Percentiles rank a stretch among this genome's conserved stretches.
Conservation (phyloP, 139 green algal species). For the Mesostigma viride region DNA sequence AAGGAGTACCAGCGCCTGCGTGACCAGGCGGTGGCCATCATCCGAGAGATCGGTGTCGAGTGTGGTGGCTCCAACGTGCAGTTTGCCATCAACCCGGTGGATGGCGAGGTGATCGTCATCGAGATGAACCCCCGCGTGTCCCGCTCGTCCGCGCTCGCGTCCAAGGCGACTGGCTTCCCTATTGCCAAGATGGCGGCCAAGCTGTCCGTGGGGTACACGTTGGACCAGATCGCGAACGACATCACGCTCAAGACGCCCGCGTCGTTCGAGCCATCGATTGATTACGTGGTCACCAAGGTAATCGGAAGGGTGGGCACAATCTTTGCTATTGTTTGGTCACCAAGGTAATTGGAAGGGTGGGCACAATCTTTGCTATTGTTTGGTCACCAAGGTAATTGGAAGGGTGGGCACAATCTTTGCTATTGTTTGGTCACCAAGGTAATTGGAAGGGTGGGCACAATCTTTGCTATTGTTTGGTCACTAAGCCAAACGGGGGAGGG, state of each 20-base stretch:
- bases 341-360: too few relatives aligned
- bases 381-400: too few relatives aligned
- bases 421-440: too few relatives aligned
- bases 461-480: too few relatives aligned
- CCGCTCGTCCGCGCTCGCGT: slow-evolving; percentile 92
- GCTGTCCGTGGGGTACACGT: slow-evolving; percentile 87
- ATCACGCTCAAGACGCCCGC: slow-evolving; percentile 97
- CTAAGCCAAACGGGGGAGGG: too few relatives aligned
- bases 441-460: too few relatives aligned
- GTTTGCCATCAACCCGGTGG: slow-evolving; percentile 85
- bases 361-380: too few relatives aligned
- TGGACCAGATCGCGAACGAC: slow-evolving; percentile 97
- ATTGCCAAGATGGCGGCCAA: slow-evolving; percentile 99
- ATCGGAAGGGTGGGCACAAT: neutral
- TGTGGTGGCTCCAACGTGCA: slow-evolving; percentile 96
- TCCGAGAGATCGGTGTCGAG: slow-evolving; percentile 97
- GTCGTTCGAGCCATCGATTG: slow-evolving; percentile 97
- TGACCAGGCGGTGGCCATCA: slow-evolving; percentile 74
- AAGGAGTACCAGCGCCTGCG: slow-evolving; percentile 88
- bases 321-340: too few relatives aligned
- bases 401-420: too few relatives aligned
- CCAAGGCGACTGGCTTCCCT: slow-evolving; percentile 92
- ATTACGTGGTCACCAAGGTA: slow-evolving; percentile 97
- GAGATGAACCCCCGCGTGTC: slow-evolving; percentile 99
- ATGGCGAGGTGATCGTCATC: slow-evolving; percentile 94